A percentile compares a stretch with the other conserved stretches of the same genome.
Conservation (phyloP, 2,329 filamentous ascomycete genomes). For the Teratosphaeria viscida region DNA sequence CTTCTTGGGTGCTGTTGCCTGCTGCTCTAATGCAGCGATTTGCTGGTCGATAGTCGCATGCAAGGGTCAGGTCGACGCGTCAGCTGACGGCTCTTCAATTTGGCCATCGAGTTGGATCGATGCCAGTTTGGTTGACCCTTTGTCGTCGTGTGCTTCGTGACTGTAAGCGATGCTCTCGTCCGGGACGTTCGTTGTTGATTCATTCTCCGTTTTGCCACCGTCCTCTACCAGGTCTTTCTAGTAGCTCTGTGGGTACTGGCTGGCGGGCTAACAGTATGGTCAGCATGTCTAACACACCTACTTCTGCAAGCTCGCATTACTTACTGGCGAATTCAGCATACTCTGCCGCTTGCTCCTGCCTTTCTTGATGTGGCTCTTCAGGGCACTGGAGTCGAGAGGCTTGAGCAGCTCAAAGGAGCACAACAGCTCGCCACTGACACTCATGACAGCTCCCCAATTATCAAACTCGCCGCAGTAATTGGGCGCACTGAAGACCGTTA, state of each 20-base stretch:
- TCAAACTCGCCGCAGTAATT: slow-evolving; percentile 99
- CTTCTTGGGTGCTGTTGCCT: neutral
- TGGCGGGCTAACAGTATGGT: slow-evolving; percentile 34
- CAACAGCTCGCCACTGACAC: slow-evolving; percentile 81
- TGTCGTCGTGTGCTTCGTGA: neutral
- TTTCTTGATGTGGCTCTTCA: slow-evolving; percentile 99
- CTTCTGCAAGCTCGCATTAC: slow-evolving; percentile 28
- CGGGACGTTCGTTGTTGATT: neutral
- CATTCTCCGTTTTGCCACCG: neutral
- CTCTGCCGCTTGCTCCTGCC: slow-evolving; percentile 87
- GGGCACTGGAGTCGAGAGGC: slow-evolving; percentile 84
- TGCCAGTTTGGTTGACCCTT: neutral
- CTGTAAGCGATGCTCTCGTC: neutral
- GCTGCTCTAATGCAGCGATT: neutral
- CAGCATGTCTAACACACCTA: slow-evolving; percentile 4
- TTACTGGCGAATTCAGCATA: slow-evolving; percentile 91
- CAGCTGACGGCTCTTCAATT: neutral
- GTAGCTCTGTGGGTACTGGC: slow-evolving; percentile 42
- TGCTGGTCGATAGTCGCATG: neutral
- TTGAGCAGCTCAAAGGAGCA: slow-evolving; percentile 97
- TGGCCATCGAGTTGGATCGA: neutral
- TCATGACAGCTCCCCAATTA: slow-evolving; percentile 99
- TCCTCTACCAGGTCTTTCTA: slow-evolving; percentile 19
- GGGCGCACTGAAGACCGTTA: slow-evolving; percentile 94
- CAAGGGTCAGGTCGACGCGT: neutral